Base-by-base conservation (phyloP, 257 asterid genomes). In the Nicotiana knightiana region DNA sequence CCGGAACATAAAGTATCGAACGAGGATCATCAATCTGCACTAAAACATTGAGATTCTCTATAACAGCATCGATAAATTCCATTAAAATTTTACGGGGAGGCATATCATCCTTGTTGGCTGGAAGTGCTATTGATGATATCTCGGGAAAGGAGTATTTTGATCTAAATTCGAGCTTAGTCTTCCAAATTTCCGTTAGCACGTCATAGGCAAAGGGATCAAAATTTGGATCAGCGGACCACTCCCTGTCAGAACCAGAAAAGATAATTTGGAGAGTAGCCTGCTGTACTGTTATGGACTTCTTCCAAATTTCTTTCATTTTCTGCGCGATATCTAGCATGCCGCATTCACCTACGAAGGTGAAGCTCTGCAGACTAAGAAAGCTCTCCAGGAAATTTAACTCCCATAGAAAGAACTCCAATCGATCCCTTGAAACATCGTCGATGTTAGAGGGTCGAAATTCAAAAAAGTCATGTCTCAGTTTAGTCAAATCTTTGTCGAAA, bases 391-490 rank as follows among this genome's bases (percentile, higher is more conserved):
- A 65, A 28, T 30, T 65, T 3, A 65, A 30, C 6, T 65, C 71
- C 46, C 71, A 65, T 3, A 65, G 24, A 65, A 65, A 65, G 71
- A 65, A 65, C 15, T 65, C 1, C 8, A 65, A 12, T 3, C 1
- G 46, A 65, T 15, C 21, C 24, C 71, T 2, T 30, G 0, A 17
- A 30, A 64, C 11, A 28, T 64, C 3, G 5, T 3, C 2, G 2
- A 15, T 28, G 5, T 2, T 4, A 9, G 12, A 1, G 1, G 4
- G 0, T 1, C 4, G 1, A 1, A 2, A 0, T 5, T 1, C 11
- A 13, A 64, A 0, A 3, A 64, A 2, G 4, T 1, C 0, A 11
- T 0, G 2, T 13, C 13, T 2, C 0, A 64, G 0, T 24, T 15
- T 17, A 13, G 24, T 30, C 46, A 6, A 15, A 30, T 65, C 39